Evolutionary conservation across 164 flowering plant species (phyloP).

Genomic region (Platanus orientalis): DNA sequence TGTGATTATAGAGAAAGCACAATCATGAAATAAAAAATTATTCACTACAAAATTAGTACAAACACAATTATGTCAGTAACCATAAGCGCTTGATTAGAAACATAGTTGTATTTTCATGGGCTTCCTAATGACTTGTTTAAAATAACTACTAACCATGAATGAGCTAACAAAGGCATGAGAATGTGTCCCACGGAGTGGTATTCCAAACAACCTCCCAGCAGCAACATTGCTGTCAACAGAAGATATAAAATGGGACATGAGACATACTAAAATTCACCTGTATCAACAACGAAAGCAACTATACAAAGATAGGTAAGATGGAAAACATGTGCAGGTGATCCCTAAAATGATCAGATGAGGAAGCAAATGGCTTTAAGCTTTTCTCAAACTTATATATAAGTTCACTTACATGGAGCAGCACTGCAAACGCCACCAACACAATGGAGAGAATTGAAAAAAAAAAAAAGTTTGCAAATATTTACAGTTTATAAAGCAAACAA

Average conservation of each 20-base stretch:
- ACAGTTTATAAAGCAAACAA: too few species aligned
- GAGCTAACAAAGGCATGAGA: conserved; percentile 99
- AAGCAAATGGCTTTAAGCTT: background rate
- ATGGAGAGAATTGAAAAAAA: too few species aligned
- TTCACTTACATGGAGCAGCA: too few species aligned
- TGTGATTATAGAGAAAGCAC: background rate
- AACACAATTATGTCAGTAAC: background rate
- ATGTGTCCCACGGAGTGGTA: conserved; percentile 97
- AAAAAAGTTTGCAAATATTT: background rate
- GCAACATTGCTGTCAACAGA: conserved; percentile 73
- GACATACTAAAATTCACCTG: background rate
- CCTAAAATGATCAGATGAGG: background rate
- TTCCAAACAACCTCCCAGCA: conserved; percentile 92
- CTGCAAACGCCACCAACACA: too few species aligned
- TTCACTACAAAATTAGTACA: background rate
- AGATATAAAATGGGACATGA: background rate
- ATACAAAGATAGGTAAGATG: background rate
- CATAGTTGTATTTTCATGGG: background rate
- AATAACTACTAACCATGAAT: conserved; percentile 61
- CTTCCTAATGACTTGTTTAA: background rate
- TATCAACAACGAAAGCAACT: background rate
- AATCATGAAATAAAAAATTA: background rate
- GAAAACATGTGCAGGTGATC: background rate
- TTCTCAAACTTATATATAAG: background rate
- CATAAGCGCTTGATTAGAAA: background rate